Percentiles rank a stretch among this genome's conserved stretches.
phyloP scores from a whole-genome alignment of 2,329 filamentous ascomycete genomes.

The Mycosphaerelloides madeirae region DNA sequence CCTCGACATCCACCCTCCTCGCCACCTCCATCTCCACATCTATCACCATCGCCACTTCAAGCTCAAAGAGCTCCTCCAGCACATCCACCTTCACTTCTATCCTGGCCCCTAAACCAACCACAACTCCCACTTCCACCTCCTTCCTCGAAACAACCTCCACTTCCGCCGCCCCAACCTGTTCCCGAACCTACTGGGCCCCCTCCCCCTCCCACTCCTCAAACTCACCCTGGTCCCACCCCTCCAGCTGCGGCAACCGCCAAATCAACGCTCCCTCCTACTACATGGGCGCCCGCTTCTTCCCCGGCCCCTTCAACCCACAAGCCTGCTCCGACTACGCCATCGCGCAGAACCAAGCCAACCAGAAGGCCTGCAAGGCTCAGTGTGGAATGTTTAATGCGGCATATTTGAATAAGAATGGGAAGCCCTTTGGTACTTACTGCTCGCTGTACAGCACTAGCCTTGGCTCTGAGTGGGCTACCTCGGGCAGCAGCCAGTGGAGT shows the following conservation, averaged over 20 bases:
- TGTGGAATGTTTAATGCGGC: conserved; percentile 32
- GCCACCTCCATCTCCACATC: neutral
- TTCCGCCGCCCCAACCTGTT: neutral
- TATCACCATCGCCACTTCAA: neutral
- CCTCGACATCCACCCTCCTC: neutral
- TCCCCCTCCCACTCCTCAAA: neutral
- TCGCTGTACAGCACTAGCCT: conserved; percentile 21
- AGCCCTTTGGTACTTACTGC: conserved; percentile 29
- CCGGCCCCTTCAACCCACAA: conserved; percentile 29
- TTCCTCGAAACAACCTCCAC: neutral
- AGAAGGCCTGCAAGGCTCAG: conserved; percentile 15
- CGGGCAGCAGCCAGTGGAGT: neutral
- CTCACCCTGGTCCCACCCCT: conserved; percentile 4
- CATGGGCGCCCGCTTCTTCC: conserved; percentile 30
- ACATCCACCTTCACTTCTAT: neutral
- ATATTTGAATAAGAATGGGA: conserved; percentile 25
- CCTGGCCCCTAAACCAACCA: neutral
- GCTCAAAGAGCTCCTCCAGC: neutral
- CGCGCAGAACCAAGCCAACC: conserved; percentile 14
- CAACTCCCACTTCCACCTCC: neutral
- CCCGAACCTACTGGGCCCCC: neutral
- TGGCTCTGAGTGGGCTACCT: conserved; percentile 2
- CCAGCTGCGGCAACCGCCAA: conserved; percentile 16
- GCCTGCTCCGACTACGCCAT: conserved; percentile 24
- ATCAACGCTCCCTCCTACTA: conserved; percentile 17